Percentiles rank a stretch among this genome's conserved stretches.
Conservation (phyloP, 1,139 yeast species). For the Saccharomyces pastorianus region DNA sequence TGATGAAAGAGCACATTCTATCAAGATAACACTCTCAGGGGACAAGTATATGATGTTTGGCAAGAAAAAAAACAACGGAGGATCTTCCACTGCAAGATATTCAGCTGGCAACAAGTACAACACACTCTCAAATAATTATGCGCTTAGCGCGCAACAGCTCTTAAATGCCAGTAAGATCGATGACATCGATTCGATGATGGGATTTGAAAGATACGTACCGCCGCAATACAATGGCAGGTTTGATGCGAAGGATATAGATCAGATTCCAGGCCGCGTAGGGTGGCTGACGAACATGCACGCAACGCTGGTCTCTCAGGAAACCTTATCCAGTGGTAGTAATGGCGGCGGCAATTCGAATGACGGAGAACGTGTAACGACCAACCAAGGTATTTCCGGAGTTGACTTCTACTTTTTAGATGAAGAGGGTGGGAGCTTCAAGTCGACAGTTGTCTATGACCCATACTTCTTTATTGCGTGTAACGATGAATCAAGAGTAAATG, state of each 20-base stretch:
- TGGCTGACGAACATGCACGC: slow-evolving; percentile 88
- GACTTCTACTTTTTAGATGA: slow-evolving; percentile 94
- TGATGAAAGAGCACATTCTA: not conserved
- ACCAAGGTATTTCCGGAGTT: slow-evolving; percentile 76
- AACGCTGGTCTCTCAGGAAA: slow-evolving; percentile 30
- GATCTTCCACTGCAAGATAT: slow-evolving; percentile 11
- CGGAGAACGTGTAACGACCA: slow-evolving; percentile 39
- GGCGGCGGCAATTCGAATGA: slow-evolving; percentile 50
- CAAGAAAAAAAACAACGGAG: slow-evolving; percentile 7
- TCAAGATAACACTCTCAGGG: not conserved
- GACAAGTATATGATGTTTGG: not conserved
- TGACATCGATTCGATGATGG: slow-evolving; percentile 67
- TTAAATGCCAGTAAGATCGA: slow-evolving; percentile 41
- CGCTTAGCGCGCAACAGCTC: slow-evolving; percentile 29
- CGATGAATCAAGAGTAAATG: slow-evolving; percentile 46
- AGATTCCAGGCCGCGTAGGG: slow-evolving; percentile 67
- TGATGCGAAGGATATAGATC: slow-evolving; percentile 35
- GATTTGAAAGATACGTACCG: slow-evolving; percentile 54
- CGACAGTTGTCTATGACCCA: slow-evolving; percentile 77
- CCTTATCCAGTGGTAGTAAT: slow-evolving; percentile 26
- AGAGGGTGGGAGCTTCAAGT: slow-evolving; percentile 93
- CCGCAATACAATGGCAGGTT: slow-evolving; percentile 24
- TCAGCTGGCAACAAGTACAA: not conserved
- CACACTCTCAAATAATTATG: slow-evolving; percentile 17
- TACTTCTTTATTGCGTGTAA: slow-evolving; percentile 71